Evolutionary conservation across 148 eudicot genomes (phyloP), one percentile per base, ranked within the genome.

Genomic region (Vaccinium vitisidaea): DNA sequence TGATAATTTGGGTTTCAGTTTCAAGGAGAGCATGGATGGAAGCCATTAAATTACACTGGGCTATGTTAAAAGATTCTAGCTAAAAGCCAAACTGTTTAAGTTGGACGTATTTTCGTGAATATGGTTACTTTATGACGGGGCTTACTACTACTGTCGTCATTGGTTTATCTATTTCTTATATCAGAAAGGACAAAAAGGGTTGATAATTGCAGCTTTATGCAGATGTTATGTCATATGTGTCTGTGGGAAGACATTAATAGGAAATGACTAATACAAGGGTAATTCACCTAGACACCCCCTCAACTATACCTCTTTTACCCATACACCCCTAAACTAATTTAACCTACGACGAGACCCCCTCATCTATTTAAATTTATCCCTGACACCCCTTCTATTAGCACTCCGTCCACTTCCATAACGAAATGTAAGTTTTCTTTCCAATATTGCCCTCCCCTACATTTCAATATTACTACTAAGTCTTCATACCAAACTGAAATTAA

Each of bases 41-140:
- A 92, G 89, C 98, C 99, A 75, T 85, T 85, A 85, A 96, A 93
- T 81, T 96, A 95, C 89, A 93, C 95, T 55, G 99, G 99, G 86
- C 65, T 96, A 69, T 95, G 98, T 79, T 98, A 96, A 87, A 96
- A 94, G 90, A 88, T 96, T 84, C 91, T 96, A 73, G 92, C 95
- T 71, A 96, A 93, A 91, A 96, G 99, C 89, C 99, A 96, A 89
- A 96, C 98, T 86, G 89, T 96, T 98, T 96, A 93, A 83, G 99
- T 84, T 13, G 63, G 30, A 46, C 48, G 36, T 50, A 30, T 65
- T 5, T 58, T 19, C 23, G 27, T 65, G 75, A 46, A 56, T 58
- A 15, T 39, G 6, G 53, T 75, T 69, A 3, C 23, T 82, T 75
- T 14, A 59, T 13, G 69, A 75, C 0, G 56, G 25, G 63, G 58